Base-by-base conservation (phyloP, 2,329 filamentous ascomycete genomes). In the Calonectria pseudoreteaudii region DNA sequence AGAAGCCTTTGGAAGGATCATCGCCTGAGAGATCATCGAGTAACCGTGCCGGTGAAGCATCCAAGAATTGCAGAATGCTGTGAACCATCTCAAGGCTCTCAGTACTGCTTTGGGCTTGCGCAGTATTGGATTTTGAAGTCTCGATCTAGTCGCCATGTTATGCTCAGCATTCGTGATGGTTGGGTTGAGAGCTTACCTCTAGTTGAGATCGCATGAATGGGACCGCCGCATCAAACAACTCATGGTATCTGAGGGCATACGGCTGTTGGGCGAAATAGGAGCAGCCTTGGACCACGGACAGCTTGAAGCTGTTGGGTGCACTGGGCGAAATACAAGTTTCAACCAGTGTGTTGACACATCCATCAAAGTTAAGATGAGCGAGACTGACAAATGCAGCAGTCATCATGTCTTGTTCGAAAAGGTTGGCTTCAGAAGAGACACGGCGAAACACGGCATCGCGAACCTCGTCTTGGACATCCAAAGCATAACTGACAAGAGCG, bases 381-480 rank as follows among this genome's bases (percentile, higher is more conserved):
- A 94, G 84, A 81, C 90, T 92, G 70, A 94, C 91, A 80, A 94
- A 93, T 4, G 92, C 89, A 47, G 91, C 91, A 20, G 92, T 93
- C 84, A 93, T 91, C 79, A 93, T 87, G 72, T 92, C 89, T 80
- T 91, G 90, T 71, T 93, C 91, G 76, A 93, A 91, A 36, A 86
- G 82, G 81, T n/a, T 85, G 83, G 56, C 34, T 31, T 92, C 89
- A 49, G 86, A 83, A 3, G 87, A 82, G 58, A 88, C 85, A 41
- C 88, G 88, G 70, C 90, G 88, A 78, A 94, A 93, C 6, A 93
- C 89, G 60, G 91, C 91, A 79, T 93, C 92, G 60, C 89, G 88
- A 60, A 94, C 88, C 81, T 94, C 92, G 78, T 93, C 91, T 79
- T 94, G 92, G 11, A 94, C 90, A 81, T 94, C 92, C 83, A 93